Evolutionary conservation across 768 basidiomycete genomes (phyloP).

Genomic region (Dendrothele bispora): DNA sequence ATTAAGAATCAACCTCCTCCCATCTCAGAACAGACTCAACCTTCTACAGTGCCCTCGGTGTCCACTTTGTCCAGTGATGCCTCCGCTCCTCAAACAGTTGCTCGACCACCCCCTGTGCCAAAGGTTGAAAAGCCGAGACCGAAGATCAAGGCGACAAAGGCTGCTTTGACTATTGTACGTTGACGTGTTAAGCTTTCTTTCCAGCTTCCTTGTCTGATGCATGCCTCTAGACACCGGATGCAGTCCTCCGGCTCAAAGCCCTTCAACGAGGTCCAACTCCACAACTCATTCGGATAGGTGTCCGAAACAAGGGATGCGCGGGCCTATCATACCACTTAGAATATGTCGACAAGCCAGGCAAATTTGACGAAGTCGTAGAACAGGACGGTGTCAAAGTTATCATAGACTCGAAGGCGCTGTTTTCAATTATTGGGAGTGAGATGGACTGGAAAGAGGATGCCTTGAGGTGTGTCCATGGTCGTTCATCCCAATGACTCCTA

Average conservation of each 20-base stretch:
- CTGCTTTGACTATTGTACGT: slow-evolving; percentile 73
- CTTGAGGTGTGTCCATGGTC: slow-evolving; percentile 60
- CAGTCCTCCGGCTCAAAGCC: slow-evolving; percentile 69
- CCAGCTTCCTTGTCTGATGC: slow-evolving; percentile 1
- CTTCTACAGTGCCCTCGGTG: slow-evolving; percentile 48
- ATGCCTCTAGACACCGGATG: slow-evolving; percentile 66
- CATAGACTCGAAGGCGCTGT: slow-evolving; percentile 95
- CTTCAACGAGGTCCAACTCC: slow-evolving; percentile 84
- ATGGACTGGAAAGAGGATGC: slow-evolving; percentile 99
- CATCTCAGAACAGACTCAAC: slow-evolving; percentile 47
- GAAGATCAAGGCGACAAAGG: slow-evolving; percentile 68
- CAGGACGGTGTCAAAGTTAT: slow-evolving; percentile 94
- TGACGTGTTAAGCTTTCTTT: slow-evolving; percentile 2
- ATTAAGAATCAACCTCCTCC: slow-evolving; percentile 19
- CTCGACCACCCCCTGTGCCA: slow-evolving; percentile 69
- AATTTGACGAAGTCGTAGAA: slow-evolving; percentile 95
- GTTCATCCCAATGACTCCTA: slow-evolving; percentile 6
- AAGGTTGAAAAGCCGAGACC: slow-evolving; percentile 65
- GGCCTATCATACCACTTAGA: slow-evolving; percentile 87
- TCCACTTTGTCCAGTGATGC: slow-evolving; percentile 54
- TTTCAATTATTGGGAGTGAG: slow-evolving; percentile 97
- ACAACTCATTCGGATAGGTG: slow-evolving; percentile 91
- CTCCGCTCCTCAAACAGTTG: slow-evolving; percentile 69
- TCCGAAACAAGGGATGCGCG: slow-evolving; percentile 97
- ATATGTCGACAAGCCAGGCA: slow-evolving; percentile 86